These are phyloP conservation scores for Plicaturopsis crispa DNA, from an alignment of 768 basidiomycete genomes.

Conservation along the genomic window DNA sequence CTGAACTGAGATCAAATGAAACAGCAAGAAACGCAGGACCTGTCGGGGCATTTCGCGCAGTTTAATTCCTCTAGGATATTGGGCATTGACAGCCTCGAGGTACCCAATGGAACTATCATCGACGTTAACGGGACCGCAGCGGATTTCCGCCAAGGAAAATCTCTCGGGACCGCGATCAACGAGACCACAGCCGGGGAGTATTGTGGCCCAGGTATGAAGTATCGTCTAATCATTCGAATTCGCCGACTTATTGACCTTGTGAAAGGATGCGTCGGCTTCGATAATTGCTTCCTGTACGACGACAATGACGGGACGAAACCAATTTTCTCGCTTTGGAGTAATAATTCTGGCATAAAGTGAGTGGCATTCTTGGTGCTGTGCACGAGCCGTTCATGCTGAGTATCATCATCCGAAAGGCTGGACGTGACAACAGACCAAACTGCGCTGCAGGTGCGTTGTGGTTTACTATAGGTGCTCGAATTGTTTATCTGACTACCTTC, in stretches of 20 bases:
- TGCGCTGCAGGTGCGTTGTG: conserved; percentile 29
- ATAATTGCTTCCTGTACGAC: conserved; percentile 41
- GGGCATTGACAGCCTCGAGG: conserved; percentile 29
- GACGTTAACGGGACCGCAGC: conserved; percentile 28
- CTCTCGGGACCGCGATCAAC: conserved; percentile 29
- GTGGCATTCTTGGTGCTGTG: conserved; percentile 1
- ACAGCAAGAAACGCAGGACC: conserved; percentile 31
- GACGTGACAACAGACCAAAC: conserved; percentile 37
- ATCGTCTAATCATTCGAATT: background rate
- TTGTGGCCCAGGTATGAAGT: conserved; percentile 40
- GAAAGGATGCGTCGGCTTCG: conserved; percentile 36
- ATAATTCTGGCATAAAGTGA: conserved; percentile 37
- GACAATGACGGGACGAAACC: conserved; percentile 18
- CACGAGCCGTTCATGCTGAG: too few relatives aligned
- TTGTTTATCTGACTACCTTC: background rate
- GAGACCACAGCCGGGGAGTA: conserved; percentile 24
- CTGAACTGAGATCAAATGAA: too few relatives aligned
- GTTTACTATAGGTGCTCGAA: background rate
- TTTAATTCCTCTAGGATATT: conserved; percentile 30
- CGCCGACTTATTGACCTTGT: background rate
- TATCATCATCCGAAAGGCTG: conserved; percentile 17
- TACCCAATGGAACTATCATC: conserved; percentile 31
- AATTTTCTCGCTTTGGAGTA: conserved; percentile 34
- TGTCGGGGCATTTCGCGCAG: conserved; percentile 27
- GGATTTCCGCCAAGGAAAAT: conserved; percentile 35